Evolutionary conservation across 345 rosid genomes (phyloP).

Genomic region (Populus nigra): DNA sequence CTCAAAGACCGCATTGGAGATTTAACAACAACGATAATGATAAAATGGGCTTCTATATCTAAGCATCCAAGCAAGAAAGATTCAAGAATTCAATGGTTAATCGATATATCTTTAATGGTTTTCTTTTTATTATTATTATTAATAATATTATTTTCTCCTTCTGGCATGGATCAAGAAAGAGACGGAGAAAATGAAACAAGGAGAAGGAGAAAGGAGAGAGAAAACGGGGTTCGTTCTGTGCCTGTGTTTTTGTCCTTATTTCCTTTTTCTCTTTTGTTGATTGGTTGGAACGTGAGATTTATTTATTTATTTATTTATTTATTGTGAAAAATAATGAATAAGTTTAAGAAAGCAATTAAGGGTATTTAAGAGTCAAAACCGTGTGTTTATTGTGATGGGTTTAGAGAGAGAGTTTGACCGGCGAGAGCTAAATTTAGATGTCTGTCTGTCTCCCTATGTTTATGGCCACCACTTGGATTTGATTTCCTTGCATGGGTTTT

Average conservation of each 20-base stretch:
- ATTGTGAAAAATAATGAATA: not conserved
- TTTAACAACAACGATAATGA: slow-evolving; percentile 16
- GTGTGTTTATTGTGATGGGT: slow-evolving; percentile 24
- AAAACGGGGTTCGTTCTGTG: slow-evolving; percentile 20
- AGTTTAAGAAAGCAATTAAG: not conserved
- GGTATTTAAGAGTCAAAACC: slow-evolving; percentile 37
- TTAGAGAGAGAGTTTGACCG: slow-evolving; percentile 15
- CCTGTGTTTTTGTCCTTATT: not conserved
- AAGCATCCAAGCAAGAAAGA: not conserved
- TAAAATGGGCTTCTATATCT: slow-evolving; percentile 4
- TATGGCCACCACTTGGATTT: slow-evolving; percentile 8
- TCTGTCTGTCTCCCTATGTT: slow-evolving; percentile 20
- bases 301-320: slow-evolving; percentile 5
- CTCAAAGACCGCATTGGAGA: slow-evolving; percentile 68
- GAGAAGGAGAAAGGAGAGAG: slow-evolving; percentile 23
- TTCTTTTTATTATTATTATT: slow-evolving; percentile 10
- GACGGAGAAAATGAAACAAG: not conserved
- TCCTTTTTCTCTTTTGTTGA: not conserved
- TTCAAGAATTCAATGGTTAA: slow-evolving; percentile 11
- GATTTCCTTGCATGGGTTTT: not conserved
- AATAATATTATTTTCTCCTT: slow-evolving; percentile 8
- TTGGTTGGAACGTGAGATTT: slow-evolving; percentile 29
- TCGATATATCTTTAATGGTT: slow-evolving; percentile 12
- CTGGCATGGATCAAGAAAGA: slow-evolving; percentile 25
- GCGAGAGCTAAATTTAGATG: slow-evolving; percentile 12